Base-by-base conservation (phyloP, 352 stramenopile species). In the Saprolegnia parasitica region DNA sequence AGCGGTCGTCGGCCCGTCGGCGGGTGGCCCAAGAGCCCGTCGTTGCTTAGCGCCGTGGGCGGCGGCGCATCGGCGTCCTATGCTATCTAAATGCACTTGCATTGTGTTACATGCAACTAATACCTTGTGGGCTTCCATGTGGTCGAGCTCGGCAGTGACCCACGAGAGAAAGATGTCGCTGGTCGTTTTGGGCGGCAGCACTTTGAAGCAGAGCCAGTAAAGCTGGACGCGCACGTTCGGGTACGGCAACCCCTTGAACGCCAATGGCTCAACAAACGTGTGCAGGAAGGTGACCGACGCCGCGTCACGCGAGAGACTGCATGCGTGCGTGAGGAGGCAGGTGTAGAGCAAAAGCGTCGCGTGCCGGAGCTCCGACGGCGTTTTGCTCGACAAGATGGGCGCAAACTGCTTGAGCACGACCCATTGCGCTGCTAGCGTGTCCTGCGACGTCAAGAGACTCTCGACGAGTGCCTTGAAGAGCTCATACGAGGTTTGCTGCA, bases 351-450 rank as follows among this genome's bases (percentile, higher is more conserved):
- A n/a, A 15, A 67, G 50, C 16, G 46, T 39, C 16, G 37, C 47
- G 18, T 45, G 13, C 29, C 57, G 35, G 11, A 70, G 49, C 54
- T 77, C 63, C 3, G 73, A 71, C 0, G 47, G 79, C 29, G 65
- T 71, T 18, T 84, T 77, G 39, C 81, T 80, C 5, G 86, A 47
- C 8, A 91, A 54, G 20, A 90, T 52, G 20, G 78, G 71, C 40
- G 80, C 75, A 49, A 91, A 91, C 0, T 78, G 73, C 57, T 84
- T 79, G 24, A 93, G 74, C 5, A 81, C 75, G 61, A 91, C 82
- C 37, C 90, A 65, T 52, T 91, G 85, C 0, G 81, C 80, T 24
- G 86, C 73, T 40, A 88, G 78, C 5, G 76, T 45, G 32, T 73
- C 73, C 35, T 52, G 56, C 1, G 49, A 65, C 6, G 62, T 68